These are phyloP conservation scores for Pseudogymnoascus sp. DNA, from an alignment of 2,329 filamentous ascomycete genomes.

Conservation along the genomic window DNA sequence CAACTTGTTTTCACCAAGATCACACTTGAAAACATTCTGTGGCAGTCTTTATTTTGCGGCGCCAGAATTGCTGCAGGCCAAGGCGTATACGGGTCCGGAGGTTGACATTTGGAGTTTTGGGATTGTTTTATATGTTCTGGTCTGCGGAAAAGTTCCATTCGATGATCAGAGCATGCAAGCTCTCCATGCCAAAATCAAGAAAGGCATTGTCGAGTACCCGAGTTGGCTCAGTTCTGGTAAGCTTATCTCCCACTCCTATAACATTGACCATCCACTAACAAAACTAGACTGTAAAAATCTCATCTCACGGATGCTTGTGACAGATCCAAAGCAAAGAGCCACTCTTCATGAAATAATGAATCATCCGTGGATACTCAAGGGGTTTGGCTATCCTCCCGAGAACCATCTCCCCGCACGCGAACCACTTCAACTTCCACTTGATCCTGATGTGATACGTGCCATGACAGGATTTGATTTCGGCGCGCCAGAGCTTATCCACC, in stretches of 20 bases:
- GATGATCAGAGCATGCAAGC: conserved; percentile 99
- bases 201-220: conserved; percentile 90
- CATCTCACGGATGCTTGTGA: conserved; percentile 91
- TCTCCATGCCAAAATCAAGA: conserved; percentile 97
- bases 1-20: conserved; percentile 83
- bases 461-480: conserved; percentile 99
- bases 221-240: conserved; percentile 80
- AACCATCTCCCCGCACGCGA: conserved; percentile 81
- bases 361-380: conserved; percentile 94
- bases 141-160: conserved; percentile 96
- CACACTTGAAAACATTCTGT: conserved; percentile 90
- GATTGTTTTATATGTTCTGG: conserved; percentile 92
- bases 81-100: conserved; percentile 90
- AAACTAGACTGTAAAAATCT: conserved; percentile 79
- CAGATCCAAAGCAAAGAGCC: conserved; percentile 79
- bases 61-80: conserved; percentile 85
- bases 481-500: conserved; percentile 69
- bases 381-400: conserved; percentile 76
- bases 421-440: conserved; percentile 75
- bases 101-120: conserved; percentile 99
- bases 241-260: conserved; percentile 11
- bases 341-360: conserved; percentile 86
- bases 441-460: conserved; percentile 72
- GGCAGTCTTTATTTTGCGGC: conserved; percentile 97
- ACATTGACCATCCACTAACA: conserved; percentile 28